Conservation (phyloP, 73 alveolate species). For the Paraurostyla sp. region DNA sequence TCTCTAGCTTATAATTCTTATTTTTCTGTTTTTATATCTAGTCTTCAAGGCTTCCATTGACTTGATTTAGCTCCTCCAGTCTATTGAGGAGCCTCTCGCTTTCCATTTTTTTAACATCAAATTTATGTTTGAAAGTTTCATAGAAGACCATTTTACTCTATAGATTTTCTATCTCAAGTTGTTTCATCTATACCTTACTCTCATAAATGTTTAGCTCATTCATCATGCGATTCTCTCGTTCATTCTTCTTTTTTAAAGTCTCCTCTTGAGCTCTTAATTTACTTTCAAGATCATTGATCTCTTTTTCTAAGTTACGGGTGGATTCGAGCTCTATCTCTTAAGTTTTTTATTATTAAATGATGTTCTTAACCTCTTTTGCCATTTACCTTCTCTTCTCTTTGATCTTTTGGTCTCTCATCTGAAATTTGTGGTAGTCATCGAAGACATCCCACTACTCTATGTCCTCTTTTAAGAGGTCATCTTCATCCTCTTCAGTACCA, state of each 20-base stretch:
- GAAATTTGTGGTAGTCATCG: constrained; percentile 20
- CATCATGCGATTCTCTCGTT: background rate
- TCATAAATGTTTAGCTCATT: background rate
- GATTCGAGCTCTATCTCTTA: background rate
- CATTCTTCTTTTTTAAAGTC: constrained; percentile 1
- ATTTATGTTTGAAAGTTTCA: constrained; percentile 29
- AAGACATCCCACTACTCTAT: constrained; percentile 18
- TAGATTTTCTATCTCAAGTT: background rate
- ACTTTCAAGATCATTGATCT: background rate
- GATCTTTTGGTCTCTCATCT: constrained; percentile 2
- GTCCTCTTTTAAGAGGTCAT: background rate
- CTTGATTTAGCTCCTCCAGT: background rate
- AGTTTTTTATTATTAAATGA: background rate
- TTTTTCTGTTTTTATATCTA: background rate
- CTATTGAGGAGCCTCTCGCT: background rate
- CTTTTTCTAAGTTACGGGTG: background rate
- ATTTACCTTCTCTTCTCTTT: background rate
- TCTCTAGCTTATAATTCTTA: background rate
- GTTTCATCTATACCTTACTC: background rate
- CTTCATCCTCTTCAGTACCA: constrained; percentile 47
- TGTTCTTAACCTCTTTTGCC: background rate
- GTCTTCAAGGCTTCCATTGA: constrained; percentile 1
- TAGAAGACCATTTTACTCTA: background rate
- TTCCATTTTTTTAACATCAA: constrained; percentile 20
- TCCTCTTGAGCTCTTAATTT: background rate